Base-by-base conservation (phyloP, 1,139 yeast species). In the Lodderomyces oxycetoniae region DNA sequence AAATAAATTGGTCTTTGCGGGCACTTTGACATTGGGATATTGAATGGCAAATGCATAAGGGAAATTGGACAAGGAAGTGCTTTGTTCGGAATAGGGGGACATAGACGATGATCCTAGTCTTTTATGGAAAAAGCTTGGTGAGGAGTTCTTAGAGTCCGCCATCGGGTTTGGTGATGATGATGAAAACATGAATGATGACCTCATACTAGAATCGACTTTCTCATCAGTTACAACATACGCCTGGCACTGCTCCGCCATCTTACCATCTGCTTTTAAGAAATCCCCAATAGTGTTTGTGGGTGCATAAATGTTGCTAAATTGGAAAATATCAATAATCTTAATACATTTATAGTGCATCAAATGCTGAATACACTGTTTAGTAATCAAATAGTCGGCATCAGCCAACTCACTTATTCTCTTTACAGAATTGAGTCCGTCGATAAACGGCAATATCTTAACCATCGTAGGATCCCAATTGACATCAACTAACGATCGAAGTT, bases 391-490 rank as follows among this genome's bases (percentile, higher is more conserved):
- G 49, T 88, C 93, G 17, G 96, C 84, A 46, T 85, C 79, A 1
- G 96, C 88, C 31, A 88, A 55, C 39, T 78, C 77, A 26, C 96
- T 77, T 26, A 93, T 89, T 40, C 75, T 73, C 27, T 77, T 71
- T 13, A 91, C 77, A 2, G 94, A 85, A 52, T 91, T 89, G 32
- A 88, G 67, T 1, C 99, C 98, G 50, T 93, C 77, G 30, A 91
- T 86, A 46, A 69, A 83, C 0, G 96, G 96, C 10, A 87, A 61
- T 22, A 91, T 84, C 45, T 83, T 82, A 28, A 87, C 67, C 93
- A 91, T 83, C 2, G 97, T 91, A 1, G 97, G 96, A 53, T 91
- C 98, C 97, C 98, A 91, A 48, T 85, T 84, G 5, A 83, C 83
- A 56, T 91, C 98, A 22, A 86, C 79, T 43, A 91, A 64, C 24